Conservation (phyloP, 805 yeast species). For the Metschnikowia borealis region DNA sequence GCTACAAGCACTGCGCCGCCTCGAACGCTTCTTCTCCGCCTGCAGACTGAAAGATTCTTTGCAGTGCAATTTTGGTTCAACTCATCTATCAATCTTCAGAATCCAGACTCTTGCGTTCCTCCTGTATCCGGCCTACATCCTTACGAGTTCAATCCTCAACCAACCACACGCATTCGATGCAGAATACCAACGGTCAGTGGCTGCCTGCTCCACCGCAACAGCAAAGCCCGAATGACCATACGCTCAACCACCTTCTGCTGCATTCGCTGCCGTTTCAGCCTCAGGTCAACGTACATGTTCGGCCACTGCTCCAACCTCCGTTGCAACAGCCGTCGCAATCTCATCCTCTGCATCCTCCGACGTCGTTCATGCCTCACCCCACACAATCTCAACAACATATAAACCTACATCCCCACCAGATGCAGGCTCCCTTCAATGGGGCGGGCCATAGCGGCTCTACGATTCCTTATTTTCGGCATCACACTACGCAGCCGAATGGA, state of each 20-base stretch:
- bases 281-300: not conserved
- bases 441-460: not conserved
- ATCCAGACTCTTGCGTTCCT: not conserved
- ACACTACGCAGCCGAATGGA: not conserved
- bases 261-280: not conserved
- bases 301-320: conserved; percentile 3
- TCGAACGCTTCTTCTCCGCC: not conserved
- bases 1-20: not conserved
- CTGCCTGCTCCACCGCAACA: not conserved
- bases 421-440: not conserved
- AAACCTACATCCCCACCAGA: not conserved
- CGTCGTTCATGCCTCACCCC: not conserved
- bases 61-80: not conserved
- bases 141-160: not conserved
- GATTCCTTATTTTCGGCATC: not conserved
- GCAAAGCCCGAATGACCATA: not conserved
- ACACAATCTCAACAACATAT: not conserved
- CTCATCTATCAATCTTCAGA: not conserved
- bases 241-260: not conserved
- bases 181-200: conserved; percentile 1
- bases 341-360: not conserved
- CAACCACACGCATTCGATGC: not conserved
- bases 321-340: not conserved
- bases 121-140: not conserved
- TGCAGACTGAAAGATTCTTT: conserved; percentile 1